These are phyloP conservation scores for Batrachochytrium dendrobatidis DNA, from an alignment of 371 early-diverging fungal genomes.

Conservation along the genomic window DNA sequence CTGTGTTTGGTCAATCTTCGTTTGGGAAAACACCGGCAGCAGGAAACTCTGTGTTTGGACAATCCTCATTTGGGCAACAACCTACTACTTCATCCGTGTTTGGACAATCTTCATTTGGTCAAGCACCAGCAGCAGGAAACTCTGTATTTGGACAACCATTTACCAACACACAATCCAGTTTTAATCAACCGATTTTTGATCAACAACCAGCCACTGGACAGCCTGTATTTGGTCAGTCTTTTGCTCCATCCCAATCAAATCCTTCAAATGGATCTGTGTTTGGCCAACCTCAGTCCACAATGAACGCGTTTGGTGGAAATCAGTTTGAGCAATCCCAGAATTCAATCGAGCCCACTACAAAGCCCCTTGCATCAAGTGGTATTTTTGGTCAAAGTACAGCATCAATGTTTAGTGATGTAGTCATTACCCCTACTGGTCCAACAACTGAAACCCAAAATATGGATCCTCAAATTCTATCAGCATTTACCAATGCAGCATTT, in stretches of 20 bases:
- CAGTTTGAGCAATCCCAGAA: background rate
- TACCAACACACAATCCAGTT: background rate
- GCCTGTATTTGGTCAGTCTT: background rate
- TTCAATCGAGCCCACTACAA: background rate
- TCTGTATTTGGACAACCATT: slow-evolving; percentile 10
- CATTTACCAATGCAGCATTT: slow-evolving; percentile 4
- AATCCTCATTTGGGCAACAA: slow-evolving; percentile 1
- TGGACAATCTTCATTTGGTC: background rate
- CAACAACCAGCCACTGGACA: background rate
- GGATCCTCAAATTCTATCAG: background rate
- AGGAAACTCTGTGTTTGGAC: background rate
- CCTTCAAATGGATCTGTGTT: background rate
- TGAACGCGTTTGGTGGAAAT: slow-evolving; percentile 4
- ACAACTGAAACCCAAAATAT: too few relatives aligned
- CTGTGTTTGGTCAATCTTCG: slow-evolving; percentile 2
- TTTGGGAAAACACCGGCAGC: background rate
- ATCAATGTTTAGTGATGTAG: too few relatives aligned
- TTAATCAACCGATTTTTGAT: background rate
- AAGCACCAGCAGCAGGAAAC: background rate
- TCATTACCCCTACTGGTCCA: too few relatives aligned
- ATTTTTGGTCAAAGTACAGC: background rate
- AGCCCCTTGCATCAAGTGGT: background rate
- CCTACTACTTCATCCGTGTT: background rate
- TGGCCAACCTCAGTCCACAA: background rate
- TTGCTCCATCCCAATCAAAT: background rate